phyloP scores from a whole-genome alignment of 2,329 filamentous ascomycete genomes.

The Malbranchea zuffiana region DNA sequence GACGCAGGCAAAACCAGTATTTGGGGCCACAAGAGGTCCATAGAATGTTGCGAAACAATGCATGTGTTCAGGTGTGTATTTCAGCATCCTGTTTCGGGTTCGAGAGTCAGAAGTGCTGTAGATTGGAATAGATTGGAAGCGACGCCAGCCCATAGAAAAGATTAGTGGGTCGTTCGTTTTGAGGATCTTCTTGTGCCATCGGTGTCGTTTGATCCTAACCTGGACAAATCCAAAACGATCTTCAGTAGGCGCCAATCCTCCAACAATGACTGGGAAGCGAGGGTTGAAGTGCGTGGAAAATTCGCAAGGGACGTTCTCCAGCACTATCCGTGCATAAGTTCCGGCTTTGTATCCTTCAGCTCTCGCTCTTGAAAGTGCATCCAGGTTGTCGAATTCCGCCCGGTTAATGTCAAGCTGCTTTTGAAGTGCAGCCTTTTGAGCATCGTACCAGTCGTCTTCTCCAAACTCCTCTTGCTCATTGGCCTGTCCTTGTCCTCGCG shows the following conservation, averaged over 20 bases:
- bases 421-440: constrained; percentile 86
- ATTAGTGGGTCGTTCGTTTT: constrained; percentile 97
- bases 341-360: constrained; percentile 89
- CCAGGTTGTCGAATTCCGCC: constrained; percentile 77
- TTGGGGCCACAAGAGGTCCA: constrained; percentile 86
- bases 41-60: constrained; percentile 97
- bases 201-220: constrained; percentile 88
- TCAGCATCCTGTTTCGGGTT: constrained; percentile 91
- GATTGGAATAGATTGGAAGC: constrained; percentile 83
- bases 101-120: constrained; percentile 93
- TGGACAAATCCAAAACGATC: constrained; percentile 94
- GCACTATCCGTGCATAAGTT: constrained; percentile 81
- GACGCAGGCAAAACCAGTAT: constrained; percentile 89
- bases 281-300: constrained; percentile 76
- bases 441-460: constrained; percentile 97
- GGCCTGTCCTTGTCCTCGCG: constrained; percentile 58
- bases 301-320: constrained; percentile 82
- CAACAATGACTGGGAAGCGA: constrained; percentile 72
- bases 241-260: constrained; percentile 85
- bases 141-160: constrained; percentile 89
- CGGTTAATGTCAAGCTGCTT: constrained; percentile 97
- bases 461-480: constrained; percentile 69
- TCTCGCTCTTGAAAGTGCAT: constrained; percentile 67
- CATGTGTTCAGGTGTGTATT: constrained; percentile 99
- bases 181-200: constrained; percentile 98